Evolutionary conservation across 176 grass and related monocot species (phyloP).

Genomic region (Oryza glaberrima): DNA sequence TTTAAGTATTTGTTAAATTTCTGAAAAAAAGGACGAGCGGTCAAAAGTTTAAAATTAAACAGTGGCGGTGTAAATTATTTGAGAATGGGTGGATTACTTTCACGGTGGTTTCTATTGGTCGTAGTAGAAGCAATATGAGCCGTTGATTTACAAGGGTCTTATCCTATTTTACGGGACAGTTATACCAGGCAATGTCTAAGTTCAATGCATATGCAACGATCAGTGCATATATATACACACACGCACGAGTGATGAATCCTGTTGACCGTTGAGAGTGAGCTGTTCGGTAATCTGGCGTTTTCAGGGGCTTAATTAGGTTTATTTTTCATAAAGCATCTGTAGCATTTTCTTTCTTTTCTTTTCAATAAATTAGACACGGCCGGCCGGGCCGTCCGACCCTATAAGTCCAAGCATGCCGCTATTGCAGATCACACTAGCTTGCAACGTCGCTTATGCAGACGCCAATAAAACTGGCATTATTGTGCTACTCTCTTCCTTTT

Average conservation of each 20-base stretch:
- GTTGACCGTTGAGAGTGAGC: neutral
- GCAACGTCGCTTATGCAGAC: neutral
- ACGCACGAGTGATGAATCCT: neutral
- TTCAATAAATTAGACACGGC: neutral
- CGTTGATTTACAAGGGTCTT: too few relatives aligned
- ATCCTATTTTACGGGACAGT: too few relatives aligned
- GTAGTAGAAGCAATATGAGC: too few relatives aligned
- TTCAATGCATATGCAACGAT: neutral
- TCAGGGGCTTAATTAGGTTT: neutral
- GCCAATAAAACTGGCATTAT: neutral
- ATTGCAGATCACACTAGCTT: too few relatives aligned
- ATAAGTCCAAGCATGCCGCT: neutral
- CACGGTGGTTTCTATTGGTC: too few relatives aligned
- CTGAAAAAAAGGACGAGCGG: too few relatives aligned
- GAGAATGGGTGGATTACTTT: too few relatives aligned
- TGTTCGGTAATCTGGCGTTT: neutral
- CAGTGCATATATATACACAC: neutral
- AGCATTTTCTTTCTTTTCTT: neutral
- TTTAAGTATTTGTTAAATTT: too few relatives aligned
- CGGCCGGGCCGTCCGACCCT: neutral
- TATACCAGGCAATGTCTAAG: neutral
- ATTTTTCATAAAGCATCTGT: neutral
- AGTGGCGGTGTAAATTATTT: too few relatives aligned
- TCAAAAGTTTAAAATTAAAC: too few relatives aligned
- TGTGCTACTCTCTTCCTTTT: too few relatives aligned